phyloP scores from a whole-genome alignment of 2,329 filamentous ascomycete genomes.

The Massarina eburnea region DNA sequence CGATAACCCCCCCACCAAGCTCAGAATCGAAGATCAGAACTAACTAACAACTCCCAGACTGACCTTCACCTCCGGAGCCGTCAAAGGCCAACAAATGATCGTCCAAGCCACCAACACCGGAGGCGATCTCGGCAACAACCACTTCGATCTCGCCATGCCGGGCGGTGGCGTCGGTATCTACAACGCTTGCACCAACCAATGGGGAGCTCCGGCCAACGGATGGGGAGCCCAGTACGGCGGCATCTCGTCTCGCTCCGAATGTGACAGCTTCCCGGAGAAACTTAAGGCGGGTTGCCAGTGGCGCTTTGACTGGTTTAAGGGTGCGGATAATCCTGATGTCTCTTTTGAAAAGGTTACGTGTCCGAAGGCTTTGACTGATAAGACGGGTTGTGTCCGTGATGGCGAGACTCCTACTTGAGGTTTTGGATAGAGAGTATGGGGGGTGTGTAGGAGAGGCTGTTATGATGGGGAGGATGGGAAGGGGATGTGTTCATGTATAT shows the following conservation, averaged over 20 bases:
- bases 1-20: conserved; percentile 1
- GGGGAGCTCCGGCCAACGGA: conserved; percentile 33
- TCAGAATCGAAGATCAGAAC: neutral
- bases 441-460: too few species aligned
- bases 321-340: conserved; percentile 37
- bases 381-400: conserved; percentile 29
- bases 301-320: conserved; percentile 41
- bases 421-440: neutral
- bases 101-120: conserved; percentile 67
- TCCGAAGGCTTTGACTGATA: conserved; percentile 34
- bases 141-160: conserved; percentile 43
- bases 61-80: conserved; percentile 59
- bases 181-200: conserved; percentile 38
- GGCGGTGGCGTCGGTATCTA: conserved; percentile 41
- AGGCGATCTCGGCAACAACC: conserved; percentile 38
- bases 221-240: conserved; percentile 41
- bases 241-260: conserved; percentile 32
- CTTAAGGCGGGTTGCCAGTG: conserved; percentile 41
- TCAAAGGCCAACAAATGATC: conserved; percentile 62
- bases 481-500: neutral
- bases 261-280: conserved; percentile 37
- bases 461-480: neutral
- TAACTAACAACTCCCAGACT: conserved; percentile 37
- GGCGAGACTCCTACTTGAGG: conserved; percentile 19
- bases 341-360: conserved; percentile 38